Base-by-base conservation (phyloP, 1,139 yeast genomes). In the Magnusiomyces clavatus region DNA sequence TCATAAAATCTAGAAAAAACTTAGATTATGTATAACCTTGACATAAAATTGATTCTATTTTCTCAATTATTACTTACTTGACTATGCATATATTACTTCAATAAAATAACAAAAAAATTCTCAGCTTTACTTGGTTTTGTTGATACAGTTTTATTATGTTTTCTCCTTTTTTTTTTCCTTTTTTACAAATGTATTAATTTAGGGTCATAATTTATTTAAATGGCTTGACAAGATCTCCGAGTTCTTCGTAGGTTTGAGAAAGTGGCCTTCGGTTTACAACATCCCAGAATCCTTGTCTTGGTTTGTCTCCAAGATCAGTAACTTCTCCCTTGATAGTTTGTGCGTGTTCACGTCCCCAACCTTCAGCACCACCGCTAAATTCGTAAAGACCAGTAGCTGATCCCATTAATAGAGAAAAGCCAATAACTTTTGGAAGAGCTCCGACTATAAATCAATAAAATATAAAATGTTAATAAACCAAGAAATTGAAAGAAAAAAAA, bases 211-310 rank as follows among this genome's bases (percentile, higher is more conserved):
- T 10, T 47, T 56, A 56, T 54, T 56, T 56, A 50, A 56, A 54
- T 29, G 59, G 59, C 53, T 59, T 61, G 51, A 64, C 65, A 40
- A 62, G 57, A 43, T 70, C 74, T 42, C 95, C 95, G 62, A 86
- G 75, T 63, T 82, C 83, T 58, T 81, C 85, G 41, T 84, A 77
- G 17, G 95, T 86, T 70, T 86, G 90, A 38, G 89, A 81, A 61
- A 86, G 71, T 29, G 95, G 95, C 66, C 87, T 80, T 75, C 95
- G 82, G 72, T 82, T 80, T 69, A 82, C 81, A 46, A 83, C 82
- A 60, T 86, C 94, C 89, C 90, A 86, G 72, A 85, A 85, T 40
- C 82, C 81, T 70, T 84, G 92, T 65, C 78, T 77, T 54, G 71
- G 71, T 54, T 71, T 74, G 53, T 74, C 73, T 54, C 65, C 72